Base-by-base conservation (phyloP, 1,284 basidiomycete genomes). In the Ustilago tritici region DNA sequence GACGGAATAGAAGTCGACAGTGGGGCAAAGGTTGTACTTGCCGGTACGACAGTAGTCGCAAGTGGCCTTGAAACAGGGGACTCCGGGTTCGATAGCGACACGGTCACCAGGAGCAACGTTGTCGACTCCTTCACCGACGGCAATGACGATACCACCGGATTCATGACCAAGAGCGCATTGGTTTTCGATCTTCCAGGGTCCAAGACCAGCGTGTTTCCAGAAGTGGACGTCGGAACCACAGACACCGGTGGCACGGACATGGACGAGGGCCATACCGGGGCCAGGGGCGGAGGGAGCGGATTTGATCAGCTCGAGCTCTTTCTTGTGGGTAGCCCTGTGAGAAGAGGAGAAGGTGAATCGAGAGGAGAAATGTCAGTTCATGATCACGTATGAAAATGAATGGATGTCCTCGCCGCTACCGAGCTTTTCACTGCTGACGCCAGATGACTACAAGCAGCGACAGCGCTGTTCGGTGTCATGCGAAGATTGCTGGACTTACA, bases 31-130 rank as follows among this genome's bases (percentile, higher is more conserved):
- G 64, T 89, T 89, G 86, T 90, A 90, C 60, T 88, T 78, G 0
- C 89, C 89, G 0, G 84, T 87, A 46, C 87, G 86, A 82, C 89
- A 90, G 28, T 86, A 87, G 58, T 87, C 84, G 83, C 89, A 90
- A 38, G 85, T 84, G 1, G 88, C 83, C 58, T 84, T 85, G 64
- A 86, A 84, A 80, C 89, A 90, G 5, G 88, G 88, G 17, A 89
- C 88, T 36, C 78, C 83, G 1, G 83, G 82, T 61, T 85, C 83
- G 59, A 85, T 84, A 23, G 83, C 83, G 6, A 85, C 83, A 32
- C 80, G 71, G 58, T 85, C 83, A 34, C 82, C 83, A 40, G 57
- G 55, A 40, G 70, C 69, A 19, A 85, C 78, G 56, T 84, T 76
- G 62, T 72, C 70, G 11, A 84, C 82, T 15, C 79, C 81, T 61